Evolutionary conservation across 768 basidiomycete genomes (phyloP).

Genomic region (Pulveroboletus sp.): DNA sequence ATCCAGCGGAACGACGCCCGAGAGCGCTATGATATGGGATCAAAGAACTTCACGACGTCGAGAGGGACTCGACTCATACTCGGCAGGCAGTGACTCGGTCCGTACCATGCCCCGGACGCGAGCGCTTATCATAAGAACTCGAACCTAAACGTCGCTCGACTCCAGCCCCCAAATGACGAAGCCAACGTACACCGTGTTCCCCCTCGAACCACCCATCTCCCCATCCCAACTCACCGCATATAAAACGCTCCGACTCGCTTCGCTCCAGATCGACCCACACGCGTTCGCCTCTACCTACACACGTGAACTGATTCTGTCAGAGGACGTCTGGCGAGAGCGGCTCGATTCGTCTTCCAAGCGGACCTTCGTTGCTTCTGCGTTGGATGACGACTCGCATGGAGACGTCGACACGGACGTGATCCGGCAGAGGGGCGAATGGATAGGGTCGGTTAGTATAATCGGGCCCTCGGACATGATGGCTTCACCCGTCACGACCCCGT

Average conservation of each 20-base stretch:
- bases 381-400: background rate
- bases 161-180: background rate
- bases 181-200: constrained; percentile 13
- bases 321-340: constrained; percentile 21
- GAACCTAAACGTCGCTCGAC: no score
- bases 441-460: constrained; percentile 13
- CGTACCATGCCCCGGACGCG: no score
- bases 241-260: constrained; percentile 19
- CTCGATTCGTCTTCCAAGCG: constrained; percentile 10
- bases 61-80: no score
- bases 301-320: constrained; percentile 18
- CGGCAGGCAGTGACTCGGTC: no score
- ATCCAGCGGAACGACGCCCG: no score
- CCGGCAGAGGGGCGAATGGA: constrained; percentile 11
- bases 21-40: no score
- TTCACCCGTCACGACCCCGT: constrained; percentile 2
- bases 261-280: constrained; percentile 19
- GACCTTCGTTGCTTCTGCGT: constrained; percentile 15
- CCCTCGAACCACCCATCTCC: constrained; percentile 13
- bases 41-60: no score
- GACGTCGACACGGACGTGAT: background rate
- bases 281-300: constrained; percentile 21
- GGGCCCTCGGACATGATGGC: constrained; percentile 12
- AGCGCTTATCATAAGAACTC: no score
- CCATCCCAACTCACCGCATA: constrained; percentile 23